Percentiles rank a stretch among this genome's conserved stretches.
Evolutionary conservation across 768 basidiomycete genomes (phyloP).

Genomic region (Mycena crocata): DNA sequence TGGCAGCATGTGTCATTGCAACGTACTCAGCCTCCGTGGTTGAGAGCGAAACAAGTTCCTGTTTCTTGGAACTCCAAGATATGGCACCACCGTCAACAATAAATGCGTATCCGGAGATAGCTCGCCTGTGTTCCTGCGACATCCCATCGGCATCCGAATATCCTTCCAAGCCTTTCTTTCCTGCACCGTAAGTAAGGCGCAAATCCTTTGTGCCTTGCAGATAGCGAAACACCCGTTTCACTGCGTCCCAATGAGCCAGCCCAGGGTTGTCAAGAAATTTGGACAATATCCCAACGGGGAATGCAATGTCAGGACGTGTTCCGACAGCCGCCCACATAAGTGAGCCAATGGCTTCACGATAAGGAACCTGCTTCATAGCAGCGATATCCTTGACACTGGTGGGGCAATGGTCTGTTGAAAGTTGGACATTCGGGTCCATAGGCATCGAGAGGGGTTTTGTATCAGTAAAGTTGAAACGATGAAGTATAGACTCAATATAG

Average conservation of each 20-base stretch:
- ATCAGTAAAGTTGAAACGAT: constrained; percentile 3
- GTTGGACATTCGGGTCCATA: constrained; percentile 14
- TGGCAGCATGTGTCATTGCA: neutral
- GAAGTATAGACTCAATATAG: constrained; percentile 5
- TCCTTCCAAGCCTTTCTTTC: neutral
- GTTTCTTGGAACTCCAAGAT: neutral
- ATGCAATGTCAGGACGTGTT: constrained; percentile 15
- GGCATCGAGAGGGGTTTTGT: constrained; percentile 3
- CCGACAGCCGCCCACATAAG: constrained; percentile 10
- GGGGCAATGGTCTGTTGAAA: constrained; percentile 1
- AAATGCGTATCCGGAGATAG: constrained; percentile 3
- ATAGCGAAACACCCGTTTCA: constrained; percentile 12
- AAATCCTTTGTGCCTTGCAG: constrained; percentile 7
- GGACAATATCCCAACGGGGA: neutral
- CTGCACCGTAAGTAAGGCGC: constrained; percentile 2
- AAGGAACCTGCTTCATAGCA: neutral
- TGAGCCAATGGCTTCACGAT: constrained; percentile 12
- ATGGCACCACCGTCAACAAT: constrained; percentile 2
- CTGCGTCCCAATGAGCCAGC: constrained; percentile 17
- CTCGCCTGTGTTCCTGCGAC: constrained; percentile 4
- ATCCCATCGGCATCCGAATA: constrained; percentile 9
- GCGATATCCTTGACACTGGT: neutral
- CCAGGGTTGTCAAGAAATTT: constrained; percentile 16
- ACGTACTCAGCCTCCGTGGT: neutral
- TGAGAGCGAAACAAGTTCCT: neutral